Evolutionary conservation across 2,329 filamentous ascomycete species (phyloP), one percentile per base, ranked within the genome.

Genomic region (Penicillium sumatraense): DNA sequence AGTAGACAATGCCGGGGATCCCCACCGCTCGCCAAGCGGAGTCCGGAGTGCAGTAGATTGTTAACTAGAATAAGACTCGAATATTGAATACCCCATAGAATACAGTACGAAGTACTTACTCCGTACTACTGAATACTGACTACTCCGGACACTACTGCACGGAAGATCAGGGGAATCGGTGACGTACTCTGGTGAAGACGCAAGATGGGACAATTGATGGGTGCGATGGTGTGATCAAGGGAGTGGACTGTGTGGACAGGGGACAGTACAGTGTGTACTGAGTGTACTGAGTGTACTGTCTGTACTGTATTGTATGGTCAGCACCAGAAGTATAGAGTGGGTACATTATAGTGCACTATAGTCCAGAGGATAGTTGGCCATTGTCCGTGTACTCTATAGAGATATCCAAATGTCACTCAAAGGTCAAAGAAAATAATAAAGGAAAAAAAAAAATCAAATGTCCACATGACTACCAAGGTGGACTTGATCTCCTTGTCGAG

Each of bases 181-280:
- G 63, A 66, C 63, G 63, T 65, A 63, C 23, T 16, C 33, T n/a
- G 18, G 10, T n/a, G 51, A 63, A 63, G 56, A 53, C 49, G 52
- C 47, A 52, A 59, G 57, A 66, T 62, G 55, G 54, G 38, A 56
- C 52, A 57, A 66, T 66, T 48, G 26, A 40, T 23, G 36, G 40
- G 57, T 56, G 51, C 58, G 64, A 67, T 67, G 65, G 65, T 67
- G 64, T 67, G 64, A 66, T 66, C n/a, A n/a, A n/a, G n/a, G n/a
- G n/a, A n/a, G n/a, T n/a, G n/a, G n/a, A n/a, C n/a, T n/a, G n/a
- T 31, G 29, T 31, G n/a, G 6, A 14, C 5, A 31, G 11, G 29
- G 11, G 29, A 31, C 29, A 31, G 29, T 31, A 31, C 7, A n/a
- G n/a, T n/a, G n/a, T 31, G 26, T 31, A 31, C 10, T 8, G 10